Base-by-base conservation (phyloP, 225 moss, liverwort and hornwort species). In the Physcomitrium patens region DNA sequence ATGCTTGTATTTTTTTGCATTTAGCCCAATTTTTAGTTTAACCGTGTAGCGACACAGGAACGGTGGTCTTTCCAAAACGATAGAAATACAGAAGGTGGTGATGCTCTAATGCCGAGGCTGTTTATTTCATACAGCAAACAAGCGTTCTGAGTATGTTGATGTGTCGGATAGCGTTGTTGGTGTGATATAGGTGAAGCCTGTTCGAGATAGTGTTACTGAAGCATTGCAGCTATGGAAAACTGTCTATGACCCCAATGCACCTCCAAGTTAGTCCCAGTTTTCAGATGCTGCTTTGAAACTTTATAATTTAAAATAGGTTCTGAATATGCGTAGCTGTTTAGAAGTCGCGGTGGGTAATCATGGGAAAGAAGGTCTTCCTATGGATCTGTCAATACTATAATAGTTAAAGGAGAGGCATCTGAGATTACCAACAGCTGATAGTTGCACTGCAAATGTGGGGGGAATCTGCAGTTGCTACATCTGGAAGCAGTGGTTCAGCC, bases 141-240 rank as follows among this genome's bases (percentile, higher is more conserved):
- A 60, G 46, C 45, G 52, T 76, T 24, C 1, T 0, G 42, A 49
- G 0, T 20, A 12, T 65, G 37, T 76, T 79, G 14, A 63, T 0
- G 0, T 52, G 41, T 48, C 7, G 7, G 19, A 15, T 68, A 16
- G 31, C 31, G 7, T 68, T 62, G 22, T 63, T 64, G 14, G 46
- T 67, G 18, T 78, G 42, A 42, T 28, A 49, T 53, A 96, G 93
- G 93, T 99, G 26, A 99, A 93, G 79, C 90, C 82, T 47, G 91
- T 99, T 24, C 83, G 91, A 66, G 93, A 99, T 13, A 91, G 91
- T 72, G 86, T 93, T 17, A 70, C 8, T 12, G 86, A 94, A 71
- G 97, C 97, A 46, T 80, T 94, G 53, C 90, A 91, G 37, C 76
- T 89, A 27, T 99, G 97, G 97, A 99, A 87, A 78, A 76, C 72